phyloP scores from a whole-genome alignment of 2,329 filamentous ascomycete genomes.

The Fusarium domesticum region DNA sequence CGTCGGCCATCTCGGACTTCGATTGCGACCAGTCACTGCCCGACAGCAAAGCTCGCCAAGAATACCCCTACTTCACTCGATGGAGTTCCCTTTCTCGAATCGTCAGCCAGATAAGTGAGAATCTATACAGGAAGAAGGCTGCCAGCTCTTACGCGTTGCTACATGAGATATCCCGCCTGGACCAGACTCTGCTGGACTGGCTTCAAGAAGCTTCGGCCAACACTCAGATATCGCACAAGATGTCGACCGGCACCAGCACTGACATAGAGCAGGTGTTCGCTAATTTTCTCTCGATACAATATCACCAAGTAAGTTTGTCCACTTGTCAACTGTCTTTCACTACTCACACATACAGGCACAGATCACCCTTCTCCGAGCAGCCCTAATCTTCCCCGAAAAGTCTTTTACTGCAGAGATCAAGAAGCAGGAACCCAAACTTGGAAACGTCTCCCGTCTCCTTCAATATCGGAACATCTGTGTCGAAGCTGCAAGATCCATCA shows the following conservation, averaged over 20 bases:
- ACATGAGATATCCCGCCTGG: constrained; percentile 12
- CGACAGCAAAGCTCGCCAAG: constrained; percentile 1
- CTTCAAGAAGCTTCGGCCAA: constrained; percentile 10
- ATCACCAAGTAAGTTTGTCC: constrained; percentile 9
- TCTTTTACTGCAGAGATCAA: constrained; percentile 15
- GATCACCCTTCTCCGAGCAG: constrained; percentile 19
- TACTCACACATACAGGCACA: constrained; percentile 11
- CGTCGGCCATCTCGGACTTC: constrained; percentile 17
- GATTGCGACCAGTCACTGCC: constrained; percentile 19
- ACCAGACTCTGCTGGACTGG: constrained; percentile 21
- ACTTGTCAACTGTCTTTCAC: not conserved
- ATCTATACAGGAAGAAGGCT: constrained; percentile 17
- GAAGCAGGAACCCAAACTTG: constrained; percentile 16
- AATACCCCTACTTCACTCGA: constrained; percentile 10
- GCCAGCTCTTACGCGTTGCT: constrained; percentile 12
- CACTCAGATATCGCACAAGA: constrained; percentile 11
- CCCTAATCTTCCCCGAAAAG: constrained; percentile 18
- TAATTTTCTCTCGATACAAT: constrained; percentile 18
- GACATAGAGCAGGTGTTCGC: constrained; percentile 9
- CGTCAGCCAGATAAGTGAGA: constrained; percentile 20
- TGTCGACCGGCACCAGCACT: constrained; percentile 1
- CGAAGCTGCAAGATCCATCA: constrained; percentile 20
- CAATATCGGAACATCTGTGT: constrained; percentile 21
- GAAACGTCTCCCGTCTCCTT: constrained; percentile 4
- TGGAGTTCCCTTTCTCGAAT: constrained; percentile 19